phyloP scores from a whole-genome alignment of 2,329 filamentous ascomycete genomes.

The Fusarium duplospermum region DNA sequence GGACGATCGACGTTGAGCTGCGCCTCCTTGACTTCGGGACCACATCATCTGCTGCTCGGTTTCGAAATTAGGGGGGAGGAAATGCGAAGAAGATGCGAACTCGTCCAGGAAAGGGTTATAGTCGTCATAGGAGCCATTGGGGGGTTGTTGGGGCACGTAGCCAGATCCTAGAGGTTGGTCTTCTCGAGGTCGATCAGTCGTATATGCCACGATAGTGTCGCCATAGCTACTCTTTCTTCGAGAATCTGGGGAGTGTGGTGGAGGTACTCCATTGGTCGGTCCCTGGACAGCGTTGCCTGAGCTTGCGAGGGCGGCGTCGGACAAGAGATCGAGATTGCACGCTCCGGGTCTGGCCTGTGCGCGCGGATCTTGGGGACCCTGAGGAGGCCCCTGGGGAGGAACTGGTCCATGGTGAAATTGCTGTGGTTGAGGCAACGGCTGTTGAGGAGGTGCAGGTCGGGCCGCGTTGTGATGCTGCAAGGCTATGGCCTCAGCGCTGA shows the following conservation, averaged over 20 bases:
- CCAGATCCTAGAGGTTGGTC: slow-evolving; percentile 57
- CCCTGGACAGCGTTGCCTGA: slow-evolving; percentile 65
- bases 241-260: slow-evolving; percentile 53
- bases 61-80: slow-evolving; percentile 66
- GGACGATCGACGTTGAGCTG: slow-evolving; percentile 55
- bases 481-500: slow-evolving; percentile 59
- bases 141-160: slow-evolving; percentile 45
- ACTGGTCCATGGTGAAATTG: slow-evolving; percentile 57
- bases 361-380: slow-evolving; percentile 60
- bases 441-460: slow-evolving; percentile 44
- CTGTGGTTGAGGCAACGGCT: slow-evolving; percentile 41
- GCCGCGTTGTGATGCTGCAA: slow-evolving; percentile 51
- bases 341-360: slow-evolving; percentile 58
- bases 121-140: slow-evolving; percentile 60
- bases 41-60: slow-evolving; percentile 65
- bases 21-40: slow-evolving; percentile 56
- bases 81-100: slow-evolving; percentile 64
- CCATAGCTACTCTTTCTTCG: slow-evolving; percentile 62
- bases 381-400: slow-evolving; percentile 46
- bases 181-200: slow-evolving; percentile 59
- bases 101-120: slow-evolving; percentile 72
- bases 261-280: slow-evolving; percentile 59
- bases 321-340: slow-evolving; percentile 69
- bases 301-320: slow-evolving; percentile 69
- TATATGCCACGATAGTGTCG: slow-evolving; percentile 59